A percentile compares a stretch with the other conserved stretches of the same genome.
Conservation (phyloP, 106 monocot species). For the Posidonia australis region DNA sequence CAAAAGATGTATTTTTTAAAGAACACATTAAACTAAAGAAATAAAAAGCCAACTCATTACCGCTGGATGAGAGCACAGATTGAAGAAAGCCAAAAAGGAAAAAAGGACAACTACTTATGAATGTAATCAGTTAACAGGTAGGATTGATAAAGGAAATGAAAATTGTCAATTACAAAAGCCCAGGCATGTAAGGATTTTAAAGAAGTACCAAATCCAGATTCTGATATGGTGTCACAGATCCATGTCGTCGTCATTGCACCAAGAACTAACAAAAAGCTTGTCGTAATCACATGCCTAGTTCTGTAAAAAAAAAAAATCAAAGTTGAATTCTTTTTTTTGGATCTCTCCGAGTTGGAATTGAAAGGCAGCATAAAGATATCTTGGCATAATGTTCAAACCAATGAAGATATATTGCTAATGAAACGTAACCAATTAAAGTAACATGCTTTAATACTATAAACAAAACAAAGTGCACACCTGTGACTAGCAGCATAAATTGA, state of each 20-base stretch:
- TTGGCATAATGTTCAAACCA: neutral
- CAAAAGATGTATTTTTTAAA: too few relatives aligned
- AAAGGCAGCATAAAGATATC: neutral
- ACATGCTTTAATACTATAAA: neutral
- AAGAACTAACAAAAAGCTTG: constrained; percentile 84
- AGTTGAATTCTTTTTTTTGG: neutral
- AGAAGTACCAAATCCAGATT: constrained; percentile 89
- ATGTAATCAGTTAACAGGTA: too few relatives aligned
- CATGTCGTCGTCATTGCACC: constrained; percentile 96
- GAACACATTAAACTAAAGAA: neutral
- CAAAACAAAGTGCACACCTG: constrained; percentile 32
- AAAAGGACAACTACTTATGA: too few relatives aligned
- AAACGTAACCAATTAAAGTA: neutral
- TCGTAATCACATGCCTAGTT: constrained; percentile 66
- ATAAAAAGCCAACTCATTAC: too few relatives aligned
- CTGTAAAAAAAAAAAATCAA: constrained; percentile 34
- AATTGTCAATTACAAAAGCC: too few relatives aligned
- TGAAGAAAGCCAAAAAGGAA: too few relatives aligned
- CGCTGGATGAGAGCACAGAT: too few relatives aligned
- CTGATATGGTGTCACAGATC: constrained; percentile 96
- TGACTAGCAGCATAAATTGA: constrained; percentile 81
- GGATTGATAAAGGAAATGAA: too few relatives aligned
- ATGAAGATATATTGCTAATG: too few relatives aligned
- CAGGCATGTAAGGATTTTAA: neutral
- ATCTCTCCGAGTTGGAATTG: neutral